A percentile compares a stretch with the other conserved stretches of the same genome.
Conservation (phyloP, 805 yeast species). For the Candida gorgasii region DNA sequence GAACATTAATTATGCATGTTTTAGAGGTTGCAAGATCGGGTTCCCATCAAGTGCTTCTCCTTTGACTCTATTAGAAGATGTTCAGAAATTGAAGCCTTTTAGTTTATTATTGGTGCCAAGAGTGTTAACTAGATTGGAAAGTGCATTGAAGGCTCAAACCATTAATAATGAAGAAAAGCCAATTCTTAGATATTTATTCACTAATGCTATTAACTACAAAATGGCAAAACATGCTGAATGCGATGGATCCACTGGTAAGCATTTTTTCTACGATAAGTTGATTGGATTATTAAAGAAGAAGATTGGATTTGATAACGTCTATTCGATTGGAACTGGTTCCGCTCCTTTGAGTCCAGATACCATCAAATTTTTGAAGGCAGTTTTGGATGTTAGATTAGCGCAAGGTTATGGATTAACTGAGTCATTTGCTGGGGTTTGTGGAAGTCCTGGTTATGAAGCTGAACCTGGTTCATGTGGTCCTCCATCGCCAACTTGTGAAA, state of each 20-base stretch:
- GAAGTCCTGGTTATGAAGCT: constrained; percentile 43
- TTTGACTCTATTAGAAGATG: constrained; percentile 29
- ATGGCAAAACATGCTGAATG: constrained; percentile 32
- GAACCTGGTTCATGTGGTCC: constrained; percentile 42
- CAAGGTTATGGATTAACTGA: constrained; percentile 80
- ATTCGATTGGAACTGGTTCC: constrained; percentile 46
- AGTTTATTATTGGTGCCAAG: constrained; percentile 39
- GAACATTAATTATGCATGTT: constrained; percentile 42
- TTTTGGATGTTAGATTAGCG: constrained; percentile 53
- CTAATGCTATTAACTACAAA: constrained; percentile 22
- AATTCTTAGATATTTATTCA: constrained; percentile 23
- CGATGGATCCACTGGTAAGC: constrained; percentile 38
- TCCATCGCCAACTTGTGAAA: constrained; percentile 51
- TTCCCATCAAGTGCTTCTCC: constrained; percentile 46
- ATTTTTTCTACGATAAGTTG: constrained; percentile 33
- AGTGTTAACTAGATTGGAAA: constrained; percentile 36
- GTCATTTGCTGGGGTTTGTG: constrained; percentile 55
- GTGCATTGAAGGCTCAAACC: constrained; percentile 25
- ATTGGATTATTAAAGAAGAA: constrained; percentile 35
- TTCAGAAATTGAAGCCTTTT: constrained; percentile 28
- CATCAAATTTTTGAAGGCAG: constrained; percentile 57
- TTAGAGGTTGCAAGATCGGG: constrained; percentile 52
- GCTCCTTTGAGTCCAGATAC: constrained; percentile 72
- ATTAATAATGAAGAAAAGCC: constrained; percentile 28
- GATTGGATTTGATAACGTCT: constrained; percentile 32